Conservation (phyloP, 2,329 filamentous ascomycete genomes). For the Microdochium paspali region DNA sequence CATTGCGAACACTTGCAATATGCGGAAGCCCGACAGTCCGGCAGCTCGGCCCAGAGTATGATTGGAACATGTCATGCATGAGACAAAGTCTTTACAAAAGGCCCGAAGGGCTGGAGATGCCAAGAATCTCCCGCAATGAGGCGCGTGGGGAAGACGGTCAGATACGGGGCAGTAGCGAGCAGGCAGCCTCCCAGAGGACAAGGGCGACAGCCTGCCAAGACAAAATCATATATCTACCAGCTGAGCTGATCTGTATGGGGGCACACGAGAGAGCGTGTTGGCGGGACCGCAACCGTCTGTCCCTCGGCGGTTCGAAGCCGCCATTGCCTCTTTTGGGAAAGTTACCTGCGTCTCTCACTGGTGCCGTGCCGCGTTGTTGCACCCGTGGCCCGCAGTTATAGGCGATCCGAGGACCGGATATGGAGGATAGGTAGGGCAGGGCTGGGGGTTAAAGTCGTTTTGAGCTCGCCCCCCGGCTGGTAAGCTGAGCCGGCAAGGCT, state of each 20-base stretch:
- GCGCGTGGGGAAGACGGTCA: background rate
- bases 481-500: too few relatives aligned
- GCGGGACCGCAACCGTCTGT: background rate
- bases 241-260: background rate
- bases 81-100: background rate
- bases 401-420: background rate
- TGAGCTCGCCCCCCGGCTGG: too few relatives aligned
- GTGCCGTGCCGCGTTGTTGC: background rate
- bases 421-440: too few relatives aligned
- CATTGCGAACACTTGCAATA: background rate
- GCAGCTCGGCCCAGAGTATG: background rate
- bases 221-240: background rate
- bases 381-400: background rate
- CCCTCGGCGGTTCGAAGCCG: background rate
- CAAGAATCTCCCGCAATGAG: background rate
- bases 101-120: background rate
- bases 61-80: background rate
- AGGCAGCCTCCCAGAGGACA: background rate
- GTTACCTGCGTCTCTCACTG: background rate
- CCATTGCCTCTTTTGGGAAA: background rate
- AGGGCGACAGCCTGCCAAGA: background rate
- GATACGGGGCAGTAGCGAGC: background rate
- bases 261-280: background rate
- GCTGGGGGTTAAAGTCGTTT: too few relatives aligned
- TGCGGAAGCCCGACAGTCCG: background rate